Evolutionary conservation across 345 rosid species (phyloP).

Genomic region (Cardamine resedifolia): DNA sequence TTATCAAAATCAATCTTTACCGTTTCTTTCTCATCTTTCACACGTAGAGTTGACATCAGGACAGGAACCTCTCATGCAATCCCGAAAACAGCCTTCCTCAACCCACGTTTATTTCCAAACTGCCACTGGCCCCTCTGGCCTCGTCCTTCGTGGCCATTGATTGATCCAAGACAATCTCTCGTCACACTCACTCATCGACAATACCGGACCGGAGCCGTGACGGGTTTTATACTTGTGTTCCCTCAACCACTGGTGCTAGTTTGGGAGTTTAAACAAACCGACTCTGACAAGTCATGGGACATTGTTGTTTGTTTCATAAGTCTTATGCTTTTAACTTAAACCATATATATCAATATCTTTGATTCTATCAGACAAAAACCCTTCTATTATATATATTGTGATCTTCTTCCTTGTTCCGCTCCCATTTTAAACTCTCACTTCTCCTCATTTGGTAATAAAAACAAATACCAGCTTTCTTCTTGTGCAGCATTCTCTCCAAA

Average conservation of each 20-base stretch:
- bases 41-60: conserved; percentile 59
- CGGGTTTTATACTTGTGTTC: conserved; percentile 35
- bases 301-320: conserved; percentile 35
- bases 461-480: conserved; percentile 25
- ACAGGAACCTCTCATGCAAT: conserved; percentile 18
- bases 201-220: conserved; percentile 37
- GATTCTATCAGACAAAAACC: conserved; percentile 15
- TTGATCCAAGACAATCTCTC: conserved; percentile 47
- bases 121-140: conserved; percentile 29
- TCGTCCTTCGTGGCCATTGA: conserved; percentile 38
- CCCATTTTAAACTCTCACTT: conserved; percentile 3
- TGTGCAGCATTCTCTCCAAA: neutral
- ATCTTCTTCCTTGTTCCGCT: conserved; percentile 18
- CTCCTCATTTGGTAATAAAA: conserved; percentile 30
- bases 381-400: conserved; percentile 2
- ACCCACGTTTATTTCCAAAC: conserved; percentile 25
- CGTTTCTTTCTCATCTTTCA: conserved; percentile 11
- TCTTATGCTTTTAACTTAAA: conserved; percentile 26
- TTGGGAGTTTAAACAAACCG: conserved; percentile 32
- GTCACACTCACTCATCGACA: conserved; percentile 51
- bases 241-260: conserved; percentile 38
- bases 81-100: conserved; percentile 22
- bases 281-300: conserved; percentile 40
- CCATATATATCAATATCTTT: conserved; percentile 25
- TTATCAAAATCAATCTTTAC: neutral